Evolutionary conservation across 2,329 filamentous ascomycete species (phyloP).

Genomic region (Fusarium sp.): DNA sequence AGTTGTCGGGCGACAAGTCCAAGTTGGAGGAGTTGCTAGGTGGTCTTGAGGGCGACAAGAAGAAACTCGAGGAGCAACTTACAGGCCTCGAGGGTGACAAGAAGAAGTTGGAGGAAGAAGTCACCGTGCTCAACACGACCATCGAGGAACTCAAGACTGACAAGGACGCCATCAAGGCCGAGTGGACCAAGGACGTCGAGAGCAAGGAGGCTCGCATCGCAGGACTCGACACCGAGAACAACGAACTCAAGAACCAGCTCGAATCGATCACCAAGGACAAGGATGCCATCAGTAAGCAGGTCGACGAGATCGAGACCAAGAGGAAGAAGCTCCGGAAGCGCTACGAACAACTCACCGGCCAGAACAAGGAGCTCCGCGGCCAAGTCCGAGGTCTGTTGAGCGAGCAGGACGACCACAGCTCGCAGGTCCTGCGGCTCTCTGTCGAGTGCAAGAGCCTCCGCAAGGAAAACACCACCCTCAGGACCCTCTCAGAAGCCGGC

Average conservation of each 20-base stretch:
- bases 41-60: constrained; percentile 38
- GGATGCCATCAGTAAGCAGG: constrained; percentile 32
- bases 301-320: constrained; percentile 40
- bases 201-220: constrained; percentile 39
- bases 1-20: constrained; percentile 30
- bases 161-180: constrained; percentile 35
- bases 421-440: constrained; percentile 38
- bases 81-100: constrained; percentile 19
- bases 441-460: constrained; percentile 39
- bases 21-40: constrained; percentile 34
- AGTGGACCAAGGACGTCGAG: constrained; percentile 37
- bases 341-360: constrained; percentile 29
- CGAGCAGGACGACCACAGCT: constrained; percentile 41
- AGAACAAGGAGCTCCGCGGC: constrained; percentile 33
- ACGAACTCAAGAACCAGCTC: constrained; percentile 39
- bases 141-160: constrained; percentile 41
- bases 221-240: constrained; percentile 38
- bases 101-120: constrained; percentile 35
- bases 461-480: constrained; percentile 39
- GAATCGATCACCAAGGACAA: constrained; percentile 42
- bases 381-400: constrained; percentile 35
- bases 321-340: constrained; percentile 42
- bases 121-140: constrained; percentile 32
- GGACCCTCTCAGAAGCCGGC: constrained; percentile 32
- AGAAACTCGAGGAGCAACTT: constrained; percentile 17